Evolutionary conservation across 2,329 filamentous ascomycete genomes (phyloP), one percentile per base, ranked within the genome.

Genomic region (Aspergillus oerlinghausenensis): DNA sequence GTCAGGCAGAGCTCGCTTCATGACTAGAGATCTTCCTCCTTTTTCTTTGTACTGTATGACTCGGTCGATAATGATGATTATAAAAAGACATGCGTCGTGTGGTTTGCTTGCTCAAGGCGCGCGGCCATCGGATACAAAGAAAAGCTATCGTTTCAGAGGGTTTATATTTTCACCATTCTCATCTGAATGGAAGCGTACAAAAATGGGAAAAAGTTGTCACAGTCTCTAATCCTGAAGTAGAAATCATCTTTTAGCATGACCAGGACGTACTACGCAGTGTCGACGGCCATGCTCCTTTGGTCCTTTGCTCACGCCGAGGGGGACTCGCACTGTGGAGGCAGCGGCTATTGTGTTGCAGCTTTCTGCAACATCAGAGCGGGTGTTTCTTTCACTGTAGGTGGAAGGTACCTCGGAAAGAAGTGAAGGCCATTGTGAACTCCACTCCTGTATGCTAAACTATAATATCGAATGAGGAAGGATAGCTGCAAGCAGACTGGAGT

Each of bases 31-130:
- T 68, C 62, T 63, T 52, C 25, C 23, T 28, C 49, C 50, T 47
- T 47, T 66, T 68, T 62, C 63, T 69, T 67, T 71, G 63, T 70
- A 70, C 62, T 70, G 68, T 72, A 72, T 69, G 68, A 70, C 65
- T 59, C 69, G 68, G 64, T 70, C 67, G 65, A 70, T 70, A 69
- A 72, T 70, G 69, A 71, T 70, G 65, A 70, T 67, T 69, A 63
- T 59, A 60, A 63, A 68, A 70, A 66, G 63, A 63, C 63, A 67
- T 63, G 62, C 61, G 61, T 55, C 60, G 65, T 71, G 67, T 70
- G 67, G 68, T 60, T 61, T 67, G 63, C 60, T 68, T 69, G 60
- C 60, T 60, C 64, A 66, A 61, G 59, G 23, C 19, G 21, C 8
- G 21, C 23, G 21, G 21, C 21, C 11, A 47, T 47, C 26, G 19